Conservation (phyloP, 2,329 filamentous ascomycete species). For the Diaporthe ampelina region DNA sequence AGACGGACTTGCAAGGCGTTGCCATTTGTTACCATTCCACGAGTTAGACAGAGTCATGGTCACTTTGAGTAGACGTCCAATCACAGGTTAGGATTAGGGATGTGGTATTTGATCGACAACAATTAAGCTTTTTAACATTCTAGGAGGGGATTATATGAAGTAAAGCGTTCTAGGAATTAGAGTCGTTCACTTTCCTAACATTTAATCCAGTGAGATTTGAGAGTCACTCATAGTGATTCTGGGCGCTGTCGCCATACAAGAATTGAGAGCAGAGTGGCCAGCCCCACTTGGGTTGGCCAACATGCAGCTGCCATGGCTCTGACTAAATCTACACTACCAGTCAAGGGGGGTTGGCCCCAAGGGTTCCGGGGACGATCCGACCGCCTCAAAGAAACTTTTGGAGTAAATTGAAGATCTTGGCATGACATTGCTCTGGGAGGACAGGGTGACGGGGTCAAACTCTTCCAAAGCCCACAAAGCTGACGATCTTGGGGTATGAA, state of each 20-base stretch:
- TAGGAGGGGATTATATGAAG: neutral
- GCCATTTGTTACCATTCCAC: neutral
- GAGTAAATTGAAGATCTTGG: conserved; percentile 1
- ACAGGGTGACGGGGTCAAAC: neutral
- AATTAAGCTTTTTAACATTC: neutral
- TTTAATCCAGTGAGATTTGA: neutral
- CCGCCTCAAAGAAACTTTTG: conserved; percentile 20
- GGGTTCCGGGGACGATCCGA: conserved; percentile 9
- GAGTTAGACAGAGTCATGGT: conserved; percentile 15
- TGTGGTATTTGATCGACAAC: conserved; percentile 2
- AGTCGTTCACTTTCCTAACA: neutral
- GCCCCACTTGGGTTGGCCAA: neutral
- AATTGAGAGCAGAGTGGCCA: neutral
- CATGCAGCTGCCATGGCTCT: neutral
- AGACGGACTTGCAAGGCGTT: neutral
- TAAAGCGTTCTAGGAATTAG: neutral
- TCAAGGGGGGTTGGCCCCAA: neutral
- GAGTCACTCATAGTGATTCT: neutral
- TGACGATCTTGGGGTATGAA: neutral
- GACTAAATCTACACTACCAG: neutral
- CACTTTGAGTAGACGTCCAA: neutral
- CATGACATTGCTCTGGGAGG: neutral
- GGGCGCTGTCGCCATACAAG: neutral
- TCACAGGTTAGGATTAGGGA: neutral
- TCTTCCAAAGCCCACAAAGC: neutral